Percentiles rank a stretch among this genome's conserved stretches.
Evolutionary conservation across 2,329 filamentous ascomycete genomes (phyloP).

Genomic region (Hypoxylon sp.): DNA sequence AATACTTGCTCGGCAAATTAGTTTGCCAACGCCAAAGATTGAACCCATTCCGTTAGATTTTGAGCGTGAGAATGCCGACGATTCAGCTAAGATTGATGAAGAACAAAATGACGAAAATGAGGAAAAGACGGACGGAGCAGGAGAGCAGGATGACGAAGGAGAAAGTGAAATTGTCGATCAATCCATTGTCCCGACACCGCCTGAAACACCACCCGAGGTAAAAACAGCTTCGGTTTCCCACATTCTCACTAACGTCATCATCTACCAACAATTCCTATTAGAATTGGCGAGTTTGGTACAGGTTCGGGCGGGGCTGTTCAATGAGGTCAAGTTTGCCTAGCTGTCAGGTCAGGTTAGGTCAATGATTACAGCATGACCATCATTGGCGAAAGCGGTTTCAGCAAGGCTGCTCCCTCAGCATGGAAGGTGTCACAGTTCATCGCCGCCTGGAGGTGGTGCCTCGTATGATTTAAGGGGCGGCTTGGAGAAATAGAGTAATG

Average conservation of each 20-base stretch:
- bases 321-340: conserved; percentile 75
- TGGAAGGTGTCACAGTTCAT: conserved; percentile 21
- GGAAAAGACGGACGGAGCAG: conserved; percentile 42
- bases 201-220: conserved; percentile 46
- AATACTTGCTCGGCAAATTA: conserved; percentile 68
- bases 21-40: conserved; percentile 58
- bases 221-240: conserved; percentile 77
- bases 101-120: conserved; percentile 47
- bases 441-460: conserved; percentile 22
- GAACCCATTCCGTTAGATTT: conserved; percentile 63
- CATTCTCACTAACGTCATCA: conserved; percentile 81
- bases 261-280: conserved; percentile 83
- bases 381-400: conserved; percentile 9
- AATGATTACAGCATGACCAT: conserved; percentile 4
- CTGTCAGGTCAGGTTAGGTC: conserved; percentile 7
- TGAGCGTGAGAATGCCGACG: conserved; percentile 50
- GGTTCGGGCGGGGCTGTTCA: conserved; percentile 79
- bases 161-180: conserved; percentile 47
- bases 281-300: conserved; percentile 82
- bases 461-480: conserved; percentile 12
- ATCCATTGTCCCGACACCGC: conserved; percentile 42
- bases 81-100: conserved; percentile 41
- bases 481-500: conserved; percentile 16
- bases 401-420: conserved; percentile 4
- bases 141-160: conserved; percentile 34